These are phyloP conservation scores for Solanum microdontum DNA, from an alignment of 257 asterid species.

Conservation along the genomic window DNA sequence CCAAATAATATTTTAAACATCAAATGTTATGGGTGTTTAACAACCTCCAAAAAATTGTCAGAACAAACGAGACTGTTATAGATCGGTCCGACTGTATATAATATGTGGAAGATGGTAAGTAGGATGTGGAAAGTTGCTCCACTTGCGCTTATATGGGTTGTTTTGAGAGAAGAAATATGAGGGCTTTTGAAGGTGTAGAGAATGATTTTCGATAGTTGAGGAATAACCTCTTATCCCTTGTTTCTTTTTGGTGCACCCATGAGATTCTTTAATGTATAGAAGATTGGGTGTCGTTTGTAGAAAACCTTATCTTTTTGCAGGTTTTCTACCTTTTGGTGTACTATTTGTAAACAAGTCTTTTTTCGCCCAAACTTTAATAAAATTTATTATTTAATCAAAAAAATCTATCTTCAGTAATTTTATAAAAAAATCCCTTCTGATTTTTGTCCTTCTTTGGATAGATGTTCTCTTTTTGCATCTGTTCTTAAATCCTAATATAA, in stretches of 20 bases:
- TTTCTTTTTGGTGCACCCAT: not conserved
- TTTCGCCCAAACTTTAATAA: not conserved
- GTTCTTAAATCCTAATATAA: not conserved
- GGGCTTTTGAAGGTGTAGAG: not conserved
- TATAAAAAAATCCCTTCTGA: not conserved
- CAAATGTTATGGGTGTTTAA: not conserved
- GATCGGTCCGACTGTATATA: not conserved
- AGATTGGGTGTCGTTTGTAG: not conserved
- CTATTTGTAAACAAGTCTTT: not conserved
- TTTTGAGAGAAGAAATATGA: not conserved
- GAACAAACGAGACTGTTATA: not conserved
- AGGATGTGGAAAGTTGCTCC: not conserved
- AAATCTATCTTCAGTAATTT: not conserved
- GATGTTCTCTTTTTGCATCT: not conserved
- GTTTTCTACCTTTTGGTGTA: not conserved
- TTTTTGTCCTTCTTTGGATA: not conserved
- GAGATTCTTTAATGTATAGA: not conserved
- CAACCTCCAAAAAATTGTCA: not conserved
- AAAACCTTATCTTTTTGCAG: not conserved
- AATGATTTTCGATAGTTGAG: not conserved
- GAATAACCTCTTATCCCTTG: not conserved
- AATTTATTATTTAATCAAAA: not conserved
- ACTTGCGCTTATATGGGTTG: not conserved
- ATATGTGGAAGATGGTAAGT: not conserved
- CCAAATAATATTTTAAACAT: not conserved